phyloP scores from a whole-genome alignment of 2,329 filamentous ascomycete genomes.

The Trichoderma sp. region DNA sequence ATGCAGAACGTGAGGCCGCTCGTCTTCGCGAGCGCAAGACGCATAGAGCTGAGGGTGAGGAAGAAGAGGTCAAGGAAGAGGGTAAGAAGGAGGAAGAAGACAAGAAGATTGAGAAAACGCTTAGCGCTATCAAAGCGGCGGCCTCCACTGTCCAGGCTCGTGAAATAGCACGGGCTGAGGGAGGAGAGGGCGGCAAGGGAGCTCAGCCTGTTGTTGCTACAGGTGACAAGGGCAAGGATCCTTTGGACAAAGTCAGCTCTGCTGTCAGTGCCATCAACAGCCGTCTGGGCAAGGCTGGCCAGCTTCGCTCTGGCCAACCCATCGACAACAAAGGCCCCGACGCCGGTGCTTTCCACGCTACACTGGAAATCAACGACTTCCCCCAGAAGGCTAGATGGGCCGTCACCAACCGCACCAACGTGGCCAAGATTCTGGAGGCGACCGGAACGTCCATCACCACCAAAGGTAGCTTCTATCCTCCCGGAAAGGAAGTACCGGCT shows the following conservation, averaged over 20 bases:
- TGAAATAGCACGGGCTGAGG: slow-evolving; percentile 47
- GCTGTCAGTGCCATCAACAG: slow-evolving; percentile 89
- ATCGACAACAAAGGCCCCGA: slow-evolving; percentile 99
- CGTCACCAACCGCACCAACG: slow-evolving; percentile 96
- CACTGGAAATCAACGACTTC: slow-evolving; percentile 98
- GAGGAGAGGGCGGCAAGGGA: slow-evolving; percentile 30
- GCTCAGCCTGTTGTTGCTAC: slow-evolving; percentile 58
- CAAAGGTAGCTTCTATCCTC: slow-evolving; percentile 85
- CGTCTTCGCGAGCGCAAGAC: slow-evolving; percentile 83
- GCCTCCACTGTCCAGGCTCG: slow-evolving; percentile 57
- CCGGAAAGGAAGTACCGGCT: slow-evolving; percentile 74
- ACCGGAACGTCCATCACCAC: slow-evolving; percentile 96
- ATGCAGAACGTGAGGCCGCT: slow-evolving; percentile 85
- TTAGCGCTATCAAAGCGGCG: slow-evolving; percentile 62
- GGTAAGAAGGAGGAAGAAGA: slow-evolving; percentile 68
- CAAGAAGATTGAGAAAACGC: slow-evolving; percentile 66
- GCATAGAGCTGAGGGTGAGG: slow-evolving; percentile 82
- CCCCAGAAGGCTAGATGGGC: slow-evolving; percentile 98
- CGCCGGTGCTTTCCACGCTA: slow-evolving; percentile 93
- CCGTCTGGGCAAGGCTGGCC: slow-evolving; percentile 83
- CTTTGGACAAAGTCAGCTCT: slow-evolving; percentile 83
- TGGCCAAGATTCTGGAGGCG: slow-evolving; percentile 93
- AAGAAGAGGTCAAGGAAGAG: slow-evolving; percentile 81
- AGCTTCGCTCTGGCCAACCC: slow-evolving; percentile 86
- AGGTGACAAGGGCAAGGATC: slow-evolving; percentile 58